Percentiles rank a stretch among this genome's conserved stretches.
Conservation (phyloP, 2,329 filamentous ascomycete genomes). For the Fusarium sp. region DNA sequence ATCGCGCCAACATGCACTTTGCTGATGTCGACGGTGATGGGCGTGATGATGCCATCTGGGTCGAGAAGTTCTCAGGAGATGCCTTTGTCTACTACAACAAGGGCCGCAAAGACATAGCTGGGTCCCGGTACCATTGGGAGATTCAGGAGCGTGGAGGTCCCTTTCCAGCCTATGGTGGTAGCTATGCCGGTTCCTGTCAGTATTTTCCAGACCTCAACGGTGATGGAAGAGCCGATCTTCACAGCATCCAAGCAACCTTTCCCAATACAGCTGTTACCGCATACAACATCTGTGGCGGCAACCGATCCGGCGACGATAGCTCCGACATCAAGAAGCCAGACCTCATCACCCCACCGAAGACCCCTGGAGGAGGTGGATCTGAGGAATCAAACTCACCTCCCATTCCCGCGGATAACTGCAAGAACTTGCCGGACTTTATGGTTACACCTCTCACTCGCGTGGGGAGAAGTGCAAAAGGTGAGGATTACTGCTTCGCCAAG, state of each 20-base stretch:
- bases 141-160: slow-evolving; percentile 19
- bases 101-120: slow-evolving; percentile 9
- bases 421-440: not conserved
- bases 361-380: not conserved
- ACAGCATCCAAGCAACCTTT: not conserved
- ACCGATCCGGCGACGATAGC: not conserved
- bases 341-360: not conserved
- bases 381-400: not conserved
- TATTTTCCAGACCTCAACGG: slow-evolving; percentile 11
- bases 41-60: slow-evolving; percentile 19
- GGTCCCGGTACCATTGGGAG: not conserved
- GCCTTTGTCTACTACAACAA: slow-evolving; percentile 3
- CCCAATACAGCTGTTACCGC: not conserved
- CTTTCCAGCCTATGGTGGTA: not conserved
- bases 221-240: not conserved
- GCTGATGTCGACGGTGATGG: slow-evolving; percentile 13
- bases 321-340: not conserved
- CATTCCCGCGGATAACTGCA: not conserved
- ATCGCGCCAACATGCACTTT: slow-evolving; percentile 25
- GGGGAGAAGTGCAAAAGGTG: not conserved
- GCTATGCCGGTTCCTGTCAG: slow-evolving; percentile 1
- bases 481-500: not conserved
- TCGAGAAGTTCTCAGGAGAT: slow-evolving; percentile 27
- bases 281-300: not conserved
- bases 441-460: not conserved